Conservation (phyloP, 306 rosid species). For the Gynostemma pentaphyllum region DNA sequence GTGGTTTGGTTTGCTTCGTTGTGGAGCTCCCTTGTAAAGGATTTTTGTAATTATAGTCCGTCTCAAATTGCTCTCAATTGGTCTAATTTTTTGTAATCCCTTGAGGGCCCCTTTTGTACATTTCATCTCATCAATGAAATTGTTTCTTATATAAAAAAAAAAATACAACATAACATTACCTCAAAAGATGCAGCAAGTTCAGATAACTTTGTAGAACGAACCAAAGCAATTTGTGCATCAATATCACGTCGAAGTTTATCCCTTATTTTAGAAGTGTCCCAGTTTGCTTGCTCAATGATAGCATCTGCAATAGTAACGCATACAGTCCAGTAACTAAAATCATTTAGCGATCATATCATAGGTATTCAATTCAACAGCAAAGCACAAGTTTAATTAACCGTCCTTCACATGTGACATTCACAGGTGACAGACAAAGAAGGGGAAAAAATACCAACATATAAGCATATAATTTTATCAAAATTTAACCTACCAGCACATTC, state of each 20-base stretch:
- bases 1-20: too few species aligned
- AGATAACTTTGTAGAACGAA: slow-evolving; percentile 64
- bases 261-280: slow-evolving; percentile 77
- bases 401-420: background rate
- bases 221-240: slow-evolving; percentile 56
- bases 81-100: too few species aligned
- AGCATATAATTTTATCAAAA: background rate
- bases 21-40: too few species aligned
- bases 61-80: too few species aligned
- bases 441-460: background rate
- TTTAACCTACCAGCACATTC: slow-evolving; percentile 54
- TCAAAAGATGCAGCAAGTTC: slow-evolving; percentile 57
- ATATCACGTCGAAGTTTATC: slow-evolving; percentile 88
- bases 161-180: slow-evolving; percentile 32
- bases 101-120: too few species aligned
- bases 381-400: background rate
- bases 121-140: too few species aligned
- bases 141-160: too few species aligned
- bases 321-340: background rate
- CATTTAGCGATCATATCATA: background rate
- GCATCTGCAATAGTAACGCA: slow-evolving; percentile 48
- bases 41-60: too few species aligned
- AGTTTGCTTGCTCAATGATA: slow-evolving; percentile 56
- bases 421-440: background rate
- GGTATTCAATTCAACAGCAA: background rate